A percentile compares a stretch with the other conserved stretches of the same genome.
Evolutionary conservation across 768 basidiomycete species (phyloP).

Genomic region (Obba rivulosa): DNA sequence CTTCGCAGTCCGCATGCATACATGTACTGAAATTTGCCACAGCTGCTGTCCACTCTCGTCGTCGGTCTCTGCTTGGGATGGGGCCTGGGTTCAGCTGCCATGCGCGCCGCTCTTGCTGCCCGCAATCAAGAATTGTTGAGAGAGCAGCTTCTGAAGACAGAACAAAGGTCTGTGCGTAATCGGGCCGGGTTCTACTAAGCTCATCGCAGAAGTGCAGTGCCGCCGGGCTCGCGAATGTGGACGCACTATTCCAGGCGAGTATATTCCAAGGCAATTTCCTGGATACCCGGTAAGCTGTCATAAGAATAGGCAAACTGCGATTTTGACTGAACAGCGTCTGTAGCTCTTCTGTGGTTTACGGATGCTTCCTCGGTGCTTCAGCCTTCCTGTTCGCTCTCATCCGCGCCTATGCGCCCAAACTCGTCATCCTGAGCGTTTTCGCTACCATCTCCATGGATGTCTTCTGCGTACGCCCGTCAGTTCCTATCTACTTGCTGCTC

Average conservation of each 20-base stretch:
- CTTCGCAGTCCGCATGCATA: too few species aligned
- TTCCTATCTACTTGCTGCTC: background rate
- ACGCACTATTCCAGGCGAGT: conserved; percentile 30
- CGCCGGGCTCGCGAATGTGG: conserved; percentile 33
- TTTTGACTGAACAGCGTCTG: background rate
- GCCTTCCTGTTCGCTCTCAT: conserved; percentile 39
- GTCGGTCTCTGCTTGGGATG: conserved; percentile 47
- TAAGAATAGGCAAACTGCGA: background rate
- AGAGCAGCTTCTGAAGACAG: conserved; percentile 21
- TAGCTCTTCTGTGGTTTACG: conserved; percentile 41
- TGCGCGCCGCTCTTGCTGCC: conserved; percentile 42
- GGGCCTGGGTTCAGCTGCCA: conserved; percentile 49
- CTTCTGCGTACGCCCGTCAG: conserved; percentile 29
- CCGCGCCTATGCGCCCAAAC: conserved; percentile 41
- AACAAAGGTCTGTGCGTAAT: conserved; percentile 24
- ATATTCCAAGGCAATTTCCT: conserved; percentile 49
- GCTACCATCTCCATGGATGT: conserved; percentile 43
- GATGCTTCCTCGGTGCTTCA: conserved; percentile 43
- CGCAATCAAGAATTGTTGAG: conserved; percentile 29
- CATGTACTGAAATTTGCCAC: background rate
- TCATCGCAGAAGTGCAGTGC: conserved; percentile 16
- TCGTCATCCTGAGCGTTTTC: conserved; percentile 41
- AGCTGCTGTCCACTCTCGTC: conserved; percentile 39
- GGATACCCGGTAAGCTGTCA: conserved; percentile 30
- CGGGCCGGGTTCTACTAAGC: background rate